Evolutionary conservation across 2,329 filamentous ascomycete species (phyloP).

Genomic region (Fusarium sp.): DNA sequence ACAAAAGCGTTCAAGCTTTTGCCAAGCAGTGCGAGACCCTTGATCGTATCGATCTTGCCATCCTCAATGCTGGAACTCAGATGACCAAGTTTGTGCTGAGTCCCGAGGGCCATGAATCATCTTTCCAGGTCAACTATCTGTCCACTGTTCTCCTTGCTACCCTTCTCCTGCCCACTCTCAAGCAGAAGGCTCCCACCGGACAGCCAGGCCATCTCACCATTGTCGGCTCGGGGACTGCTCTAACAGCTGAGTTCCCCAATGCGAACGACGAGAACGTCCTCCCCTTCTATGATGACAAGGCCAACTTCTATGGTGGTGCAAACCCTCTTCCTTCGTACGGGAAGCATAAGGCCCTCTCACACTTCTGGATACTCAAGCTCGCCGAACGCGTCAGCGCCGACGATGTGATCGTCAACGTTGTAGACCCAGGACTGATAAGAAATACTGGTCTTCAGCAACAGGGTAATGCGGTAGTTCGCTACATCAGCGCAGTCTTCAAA

Average conservation of each 20-base stretch:
- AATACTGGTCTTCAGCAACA: constrained; percentile 59
- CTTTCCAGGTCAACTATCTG: constrained; percentile 57
- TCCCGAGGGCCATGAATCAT: constrained; percentile 55
- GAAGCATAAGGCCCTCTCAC: constrained; percentile 50
- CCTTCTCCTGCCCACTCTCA: constrained; percentile 52
- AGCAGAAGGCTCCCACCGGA: constrained; percentile 39
- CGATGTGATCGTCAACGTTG: constrained; percentile 60
- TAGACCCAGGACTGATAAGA: constrained; percentile 59
- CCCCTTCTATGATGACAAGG: constrained; percentile 49
- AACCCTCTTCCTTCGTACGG: constrained; percentile 41
- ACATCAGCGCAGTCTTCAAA: constrained; percentile 19
- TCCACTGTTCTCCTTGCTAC: constrained; percentile 53
- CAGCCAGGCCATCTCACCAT: constrained; percentile 49
- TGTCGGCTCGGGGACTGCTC: constrained; percentile 48
- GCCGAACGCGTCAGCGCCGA: constrained; percentile 54
- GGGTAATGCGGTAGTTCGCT: constrained; percentile 28
- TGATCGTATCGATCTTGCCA: constrained; percentile 56
- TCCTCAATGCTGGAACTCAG: constrained; percentile 61
- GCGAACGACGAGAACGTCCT: constrained; percentile 43
- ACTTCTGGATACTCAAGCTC: constrained; percentile 55
- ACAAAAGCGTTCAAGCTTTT: constrained; percentile 60
- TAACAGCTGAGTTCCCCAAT: constrained; percentile 44
- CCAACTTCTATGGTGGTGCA: constrained; percentile 34
- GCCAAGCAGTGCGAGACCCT: constrained; percentile 52
- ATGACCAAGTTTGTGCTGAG: constrained; percentile 40